Evolutionary conservation across 176 grass and related monocot species (phyloP), one percentile per base, ranked within the genome.

Genomic region (Raddia distichophylla): DNA sequence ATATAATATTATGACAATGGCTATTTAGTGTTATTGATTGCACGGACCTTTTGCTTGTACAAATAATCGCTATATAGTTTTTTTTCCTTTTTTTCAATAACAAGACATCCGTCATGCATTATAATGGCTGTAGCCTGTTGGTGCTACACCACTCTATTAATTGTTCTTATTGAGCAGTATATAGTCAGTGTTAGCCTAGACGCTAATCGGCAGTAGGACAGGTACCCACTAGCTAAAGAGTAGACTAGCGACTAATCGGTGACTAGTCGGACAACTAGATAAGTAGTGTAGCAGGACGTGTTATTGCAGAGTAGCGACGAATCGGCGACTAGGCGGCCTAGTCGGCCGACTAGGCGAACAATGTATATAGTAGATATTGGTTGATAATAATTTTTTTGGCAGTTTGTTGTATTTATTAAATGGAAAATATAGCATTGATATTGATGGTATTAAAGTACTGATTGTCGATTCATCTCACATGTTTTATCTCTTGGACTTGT

Each of bases 41-140:
- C 63, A 44, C 7, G 6, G 6, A 35, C 40, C 10, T 55, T 77
- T 37, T 75, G 13, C 67, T 46, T 85, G 47, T 62, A 64, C 46
- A 77, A 67, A 34, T 69, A 37, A 64, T 56, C 2, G 14, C 5
- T 18, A 35, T 64, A 57, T 71, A 48, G 20, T 57, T 32, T 78
- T 78, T 3, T 42, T 78, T 27, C 2, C 19, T 64, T 47, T 37
- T 14, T 67, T 73, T 64, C 42, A 76, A 13, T 76, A 15, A 52
- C 64, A 71, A 76, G 49, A 43, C 1, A 72, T 57, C 49, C 50
- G 47, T 59, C 35, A 66, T 27, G 59, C 37, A 48, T 78, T 78
- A 7, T 46, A 77, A 65, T 75, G 44, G 15, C 34, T 82, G 74
- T 62, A 63, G 44, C 45, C 40, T 42, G 58, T 66, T 78, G 76